Base-by-base conservation (phyloP, 306 rosid genomes). In the Pterocarpus macrocarpus region DNA sequence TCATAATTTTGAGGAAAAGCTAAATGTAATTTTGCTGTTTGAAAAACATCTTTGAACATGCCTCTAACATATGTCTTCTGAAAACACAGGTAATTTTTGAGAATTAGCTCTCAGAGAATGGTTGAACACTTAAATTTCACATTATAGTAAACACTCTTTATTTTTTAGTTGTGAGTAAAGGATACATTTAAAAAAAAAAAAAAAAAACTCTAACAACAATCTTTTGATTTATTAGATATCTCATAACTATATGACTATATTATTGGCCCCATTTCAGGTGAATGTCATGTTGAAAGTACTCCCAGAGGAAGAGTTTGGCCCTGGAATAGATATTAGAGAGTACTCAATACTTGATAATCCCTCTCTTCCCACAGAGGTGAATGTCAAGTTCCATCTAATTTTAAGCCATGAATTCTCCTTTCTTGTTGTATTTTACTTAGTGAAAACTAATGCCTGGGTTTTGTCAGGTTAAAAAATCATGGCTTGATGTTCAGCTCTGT, bases 401-500 rank as follows among this genome's bases (percentile, higher is more conserved):
- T 69, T 30, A 80, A 30, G 67, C 52, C 12, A 9, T 39, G 53
- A 28, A 15, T 69, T 77, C 2, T 47, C 50, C 44, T 65, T 49
- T 75, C 62, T 63, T 33, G 58, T 35, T 75, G n/a, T 67, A 14
- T 64, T 43, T 83, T 70, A 34, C 76, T 78, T 35, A 7, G 36
- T 34, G 7, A 47, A 39, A 65, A 77, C 69, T 66, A 80, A 55
- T 67, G 35, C 62, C 5, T 7, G 73, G 81, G 53, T 71, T 49
- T 86, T 63, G 79, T 75, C 87, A 96, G 99, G 95, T 92, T 82
- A 96, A 89, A 78, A 90, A 80, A 14, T 96, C 99, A 59, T 83
- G 98, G 97, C 94, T 96, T 63, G 88, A 96, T 66, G 97, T 96
- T 84, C 94, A 90, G 17, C 90, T 96, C 71, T 93, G 99, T 81